Percentiles rank a stretch among this genome's conserved stretches.
phyloP scores from a whole-genome alignment of 352 stramenopile genomes.

The Hyphochytrium catenoides region DNA sequence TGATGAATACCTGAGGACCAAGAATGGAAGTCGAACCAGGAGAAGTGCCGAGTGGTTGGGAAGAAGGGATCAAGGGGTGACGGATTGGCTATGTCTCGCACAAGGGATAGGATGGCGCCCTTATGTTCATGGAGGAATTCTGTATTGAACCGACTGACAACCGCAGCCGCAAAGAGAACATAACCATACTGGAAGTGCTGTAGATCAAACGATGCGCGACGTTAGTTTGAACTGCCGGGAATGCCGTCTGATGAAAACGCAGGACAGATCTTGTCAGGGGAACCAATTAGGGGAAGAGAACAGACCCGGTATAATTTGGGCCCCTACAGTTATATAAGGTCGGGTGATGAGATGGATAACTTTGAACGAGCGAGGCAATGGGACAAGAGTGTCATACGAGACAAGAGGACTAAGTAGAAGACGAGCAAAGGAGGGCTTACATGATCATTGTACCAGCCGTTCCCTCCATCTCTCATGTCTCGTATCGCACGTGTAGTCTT shows the following conservation, averaged over 20 bases:
- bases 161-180: conserved; percentile 53
- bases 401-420: too few species aligned
- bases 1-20: conserved; percentile 85
- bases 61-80: conserved; percentile 42
- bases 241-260: too few species aligned
- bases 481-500: conserved; percentile 60
- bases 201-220: conserved; percentile 6
- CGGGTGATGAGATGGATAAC: too few species aligned
- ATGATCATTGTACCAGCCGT: conserved; percentile 69
- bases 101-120: conserved; percentile 34
- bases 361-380: too few species aligned
- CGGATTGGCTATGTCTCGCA: conserved; percentile 40
- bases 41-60: conserved; percentile 78
- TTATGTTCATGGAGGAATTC: conserved; percentile 38
- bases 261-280: too few species aligned
- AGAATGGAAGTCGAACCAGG: conserved; percentile 89
- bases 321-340: too few species aligned
- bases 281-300: too few species aligned
- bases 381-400: too few species aligned
- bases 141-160: conserved; percentile 45
- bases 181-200: conserved; percentile 94
- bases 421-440: conserved; percentile 18
- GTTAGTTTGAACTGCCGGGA: too few species aligned
- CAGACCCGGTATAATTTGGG: too few species aligned
- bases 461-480: conserved; percentile 75